Conservation (phyloP, 176 grass and related monocot genomes). For the Metroxylon sagu region DNA sequence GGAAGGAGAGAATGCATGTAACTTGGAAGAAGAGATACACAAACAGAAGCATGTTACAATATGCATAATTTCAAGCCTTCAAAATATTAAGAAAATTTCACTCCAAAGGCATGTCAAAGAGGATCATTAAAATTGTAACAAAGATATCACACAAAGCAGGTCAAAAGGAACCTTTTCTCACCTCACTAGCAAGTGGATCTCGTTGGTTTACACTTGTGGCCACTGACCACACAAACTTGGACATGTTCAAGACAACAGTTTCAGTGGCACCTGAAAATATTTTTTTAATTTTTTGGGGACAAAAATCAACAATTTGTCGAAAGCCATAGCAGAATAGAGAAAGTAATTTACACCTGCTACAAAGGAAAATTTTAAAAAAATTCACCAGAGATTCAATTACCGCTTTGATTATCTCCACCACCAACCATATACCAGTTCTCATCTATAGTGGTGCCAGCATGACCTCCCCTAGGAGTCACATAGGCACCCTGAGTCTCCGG, state of each 20-base stretch:
- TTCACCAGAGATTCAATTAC: conserved; percentile 24
- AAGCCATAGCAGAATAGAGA: no score
- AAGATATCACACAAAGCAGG: background rate
- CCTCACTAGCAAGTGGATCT: conserved; percentile 93
- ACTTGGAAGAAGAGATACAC: no score
- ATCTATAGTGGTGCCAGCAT: conserved; percentile 69
- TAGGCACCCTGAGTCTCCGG: conserved; percentile 83
- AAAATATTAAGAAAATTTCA: background rate
- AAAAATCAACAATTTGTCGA: no score
- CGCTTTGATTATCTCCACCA: conserved; percentile 91
- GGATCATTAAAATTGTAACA: background rate
- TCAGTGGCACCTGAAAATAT: conserved; percentile 57
- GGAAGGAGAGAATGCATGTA: no score
- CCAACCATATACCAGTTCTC: conserved; percentile 98
- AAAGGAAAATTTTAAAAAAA: background rate
- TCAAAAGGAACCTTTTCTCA: conserved; percentile 14
- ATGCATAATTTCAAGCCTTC: background rate
- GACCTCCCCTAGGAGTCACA: conserved; percentile 83
- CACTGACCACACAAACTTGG: conserved; percentile 87
- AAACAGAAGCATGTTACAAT: no score
- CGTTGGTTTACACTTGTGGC: conserved; percentile 49
- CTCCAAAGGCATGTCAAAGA: background rate
- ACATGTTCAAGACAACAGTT: conserved; percentile 69
- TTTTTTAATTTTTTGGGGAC: no score
- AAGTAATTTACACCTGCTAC: background rate